Evolutionary conservation across 75 land plant genomes (phyloP).

Genomic region (Cryptomeria japonica): DNA sequence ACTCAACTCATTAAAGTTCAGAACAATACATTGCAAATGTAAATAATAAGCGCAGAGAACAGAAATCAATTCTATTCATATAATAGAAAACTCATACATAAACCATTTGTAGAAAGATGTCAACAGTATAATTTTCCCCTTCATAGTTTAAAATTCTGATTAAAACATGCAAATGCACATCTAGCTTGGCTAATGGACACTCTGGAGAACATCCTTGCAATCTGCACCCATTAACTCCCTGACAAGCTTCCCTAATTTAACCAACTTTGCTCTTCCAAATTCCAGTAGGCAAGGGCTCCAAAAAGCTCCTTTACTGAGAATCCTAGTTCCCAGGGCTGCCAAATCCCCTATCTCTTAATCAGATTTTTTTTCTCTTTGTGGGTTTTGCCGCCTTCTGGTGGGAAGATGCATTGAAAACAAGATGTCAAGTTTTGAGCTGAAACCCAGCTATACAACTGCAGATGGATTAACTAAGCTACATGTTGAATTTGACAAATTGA

Average conservation of each 20-base stretch:
- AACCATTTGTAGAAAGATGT: no score
- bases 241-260: neutral
- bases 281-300: neutral
- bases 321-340: neutral
- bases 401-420: neutral
- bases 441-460: neutral
- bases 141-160: neutral
- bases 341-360: neutral
- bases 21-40: no score
- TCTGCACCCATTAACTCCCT: neutral
- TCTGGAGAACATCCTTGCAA: neutral
- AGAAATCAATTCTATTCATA: no score
- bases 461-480: neutral
- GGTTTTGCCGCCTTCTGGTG: neutral
- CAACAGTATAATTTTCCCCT: neutral
- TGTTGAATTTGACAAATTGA: neutral
- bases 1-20: no score
- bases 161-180: neutral
- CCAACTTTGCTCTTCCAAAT: neutral
- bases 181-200: neutral
- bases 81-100: no score
- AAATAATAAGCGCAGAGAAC: no score
- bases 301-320: neutral
- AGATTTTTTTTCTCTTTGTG: neutral
- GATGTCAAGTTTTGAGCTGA: neutral